Percentiles rank a stretch among this genome's conserved stretches.
Evolutionary conservation across 208 protist genomes (phyloP).

Genomic region (Crithidia fasciculata): DNA sequence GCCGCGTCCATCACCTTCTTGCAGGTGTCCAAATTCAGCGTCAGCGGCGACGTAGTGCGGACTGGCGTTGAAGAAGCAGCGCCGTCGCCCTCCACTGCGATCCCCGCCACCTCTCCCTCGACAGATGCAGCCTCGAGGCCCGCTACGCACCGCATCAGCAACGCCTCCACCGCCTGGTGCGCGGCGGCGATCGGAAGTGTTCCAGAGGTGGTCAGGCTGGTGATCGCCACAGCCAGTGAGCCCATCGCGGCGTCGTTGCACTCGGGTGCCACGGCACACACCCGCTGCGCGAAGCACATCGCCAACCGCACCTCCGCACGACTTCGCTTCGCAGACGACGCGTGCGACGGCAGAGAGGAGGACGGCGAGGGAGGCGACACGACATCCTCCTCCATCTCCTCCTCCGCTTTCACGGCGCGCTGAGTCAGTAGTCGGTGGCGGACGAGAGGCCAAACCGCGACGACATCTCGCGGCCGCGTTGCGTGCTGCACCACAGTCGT

Average conservation of each 20-base stretch:
- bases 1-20: constrained; percentile 36
- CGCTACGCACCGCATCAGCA: constrained; percentile 18
- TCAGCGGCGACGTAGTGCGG: neutral
- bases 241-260: constrained; percentile 39
- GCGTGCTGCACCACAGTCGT: neutral
- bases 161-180: constrained; percentile 1
- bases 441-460: constrained; percentile 20
- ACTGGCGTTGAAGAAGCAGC: neutral
- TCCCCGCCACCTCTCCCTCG: neutral
- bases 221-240: constrained; percentile 33
- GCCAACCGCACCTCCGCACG: constrained; percentile 26
- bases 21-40: constrained; percentile 23
- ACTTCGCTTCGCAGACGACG: neutral
- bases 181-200: neutral
- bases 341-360: too few species aligned
- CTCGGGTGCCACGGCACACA: constrained; percentile 5
- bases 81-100: neutral
- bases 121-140: constrained; percentile 11
- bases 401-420: neutral
- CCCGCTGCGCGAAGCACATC: constrained; percentile 18
- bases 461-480: constrained; percentile 23
- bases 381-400: neutral
- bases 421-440: constrained; percentile 14
- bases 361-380: too few species aligned
- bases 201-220: constrained; percentile 20